These are phyloP conservation scores for Detonula confervacea DNA, from an alignment of 352 stramenopile genomes.

Conservation along the genomic window DNA sequence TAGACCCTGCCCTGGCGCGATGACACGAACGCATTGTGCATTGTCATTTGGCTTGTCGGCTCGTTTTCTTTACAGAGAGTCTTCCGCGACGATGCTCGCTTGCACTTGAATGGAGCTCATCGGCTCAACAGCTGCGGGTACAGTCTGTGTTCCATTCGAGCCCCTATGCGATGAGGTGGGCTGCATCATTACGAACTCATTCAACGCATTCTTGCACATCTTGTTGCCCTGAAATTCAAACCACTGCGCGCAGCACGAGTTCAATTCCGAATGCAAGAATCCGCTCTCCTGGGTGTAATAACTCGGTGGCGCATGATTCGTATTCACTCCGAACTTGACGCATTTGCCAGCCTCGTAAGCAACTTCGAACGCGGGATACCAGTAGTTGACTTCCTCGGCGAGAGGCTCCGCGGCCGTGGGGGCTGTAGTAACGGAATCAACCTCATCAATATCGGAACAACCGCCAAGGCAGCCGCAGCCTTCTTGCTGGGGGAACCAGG, in stretches of 20 bases:
- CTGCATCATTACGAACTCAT: too few species aligned
- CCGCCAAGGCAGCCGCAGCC: neutral
- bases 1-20: too few species aligned
- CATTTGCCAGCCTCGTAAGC: neutral
- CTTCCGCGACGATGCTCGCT: too few species aligned
- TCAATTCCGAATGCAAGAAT: neutral
- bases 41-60: too few species aligned
- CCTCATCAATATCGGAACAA: neutral
- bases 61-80: too few species aligned
- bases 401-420: neutral
- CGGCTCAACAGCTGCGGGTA: too few species aligned
- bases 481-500: neutral
- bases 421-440: neutral
- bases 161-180: too few species aligned
- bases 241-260: neutral
- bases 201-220: too few species aligned
- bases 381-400: neutral
- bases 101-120: too few species aligned
- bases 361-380: neutral
- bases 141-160: too few species aligned
- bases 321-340: constrained; percentile 1
- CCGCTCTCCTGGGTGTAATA: constrained; percentile 2
- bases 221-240: neutral
- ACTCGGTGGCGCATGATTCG: neutral
- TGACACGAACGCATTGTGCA: too few species aligned